A percentile compares a stretch with the other conserved stretches of the same genome.
phyloP scores from a whole-genome alignment of 176 grass and related monocot species.

The Cenchrus fungigraminus region DNA sequence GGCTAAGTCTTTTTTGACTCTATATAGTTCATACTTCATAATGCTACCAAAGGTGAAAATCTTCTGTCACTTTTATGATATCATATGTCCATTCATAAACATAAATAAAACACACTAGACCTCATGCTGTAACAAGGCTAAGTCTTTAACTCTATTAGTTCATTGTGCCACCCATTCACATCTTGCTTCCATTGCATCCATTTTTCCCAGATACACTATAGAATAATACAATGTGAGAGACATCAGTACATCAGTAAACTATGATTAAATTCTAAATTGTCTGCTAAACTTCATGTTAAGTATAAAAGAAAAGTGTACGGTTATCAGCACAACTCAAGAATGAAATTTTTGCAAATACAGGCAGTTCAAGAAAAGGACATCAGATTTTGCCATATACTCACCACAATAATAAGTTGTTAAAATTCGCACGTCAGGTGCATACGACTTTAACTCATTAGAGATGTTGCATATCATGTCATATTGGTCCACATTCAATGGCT shows the following conservation, averaged over 20 bases:
- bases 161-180: background rate
- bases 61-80: background rate
- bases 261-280: background rate
- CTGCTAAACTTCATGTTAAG: background rate
- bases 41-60: background rate
- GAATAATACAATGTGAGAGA: slow-evolving; percentile 18
- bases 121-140: background rate
- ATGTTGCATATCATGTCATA: slow-evolving; percentile 88
- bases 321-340: slow-evolving; percentile 17
- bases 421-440: slow-evolving; percentile 86
- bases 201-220: background rate
- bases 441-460: slow-evolving; percentile 78
- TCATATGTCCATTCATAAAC: slow-evolving; percentile 24
- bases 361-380: background rate
- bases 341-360: background rate
- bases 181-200: background rate
- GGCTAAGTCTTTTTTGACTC: background rate
- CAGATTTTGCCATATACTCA: slow-evolving; percentile 44
- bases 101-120: background rate
- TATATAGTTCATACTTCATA: no score
- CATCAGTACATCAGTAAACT: background rate
- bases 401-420: slow-evolving; percentile 96
- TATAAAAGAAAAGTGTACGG: slow-evolving; percentile 19
- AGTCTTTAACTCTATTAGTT: slow-evolving; percentile 15
- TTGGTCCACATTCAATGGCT: slow-evolving; percentile 89